Conservation (phyloP, 371 early-diverging fungal species). For the Syncephalastrum sp. region DNA sequence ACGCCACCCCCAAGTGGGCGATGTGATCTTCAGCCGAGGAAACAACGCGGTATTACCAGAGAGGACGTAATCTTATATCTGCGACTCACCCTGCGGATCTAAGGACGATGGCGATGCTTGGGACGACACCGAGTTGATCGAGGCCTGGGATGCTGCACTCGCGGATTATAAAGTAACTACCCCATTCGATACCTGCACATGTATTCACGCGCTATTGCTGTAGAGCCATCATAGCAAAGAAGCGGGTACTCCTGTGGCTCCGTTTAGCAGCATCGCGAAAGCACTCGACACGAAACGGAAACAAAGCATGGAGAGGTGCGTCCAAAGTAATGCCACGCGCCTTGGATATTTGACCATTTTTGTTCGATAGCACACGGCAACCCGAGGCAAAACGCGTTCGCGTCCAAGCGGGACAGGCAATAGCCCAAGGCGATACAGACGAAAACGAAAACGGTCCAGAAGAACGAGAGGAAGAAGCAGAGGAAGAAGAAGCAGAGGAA, state of each 20-base stretch:
- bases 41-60: too few relatives aligned
- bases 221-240: conserved; percentile 2
- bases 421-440: not conserved
- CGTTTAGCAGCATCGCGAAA: conserved; percentile 5
- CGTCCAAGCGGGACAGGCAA: too few relatives aligned
- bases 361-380: too few relatives aligned
- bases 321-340: too few relatives aligned
- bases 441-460: not conserved
- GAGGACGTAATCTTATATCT: too few relatives aligned
- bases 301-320: not conserved
- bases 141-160: conserved; percentile 60
- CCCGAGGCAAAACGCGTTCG: too few relatives aligned
- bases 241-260: not conserved
- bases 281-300: not conserved
- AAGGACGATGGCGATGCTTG: conserved; percentile 44
- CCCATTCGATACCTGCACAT: not conserved
- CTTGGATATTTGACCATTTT: too few relatives aligned
- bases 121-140: conserved; percentile 62
- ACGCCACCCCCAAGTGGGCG: too few relatives aligned
- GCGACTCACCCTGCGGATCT: not conserved
- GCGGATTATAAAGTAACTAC: conserved; percentile 36
- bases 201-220: not conserved
- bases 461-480: not conserved
- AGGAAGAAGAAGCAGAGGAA: too few relatives aligned
- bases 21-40: too few relatives aligned